phyloP scores from a whole-genome alignment of 139 green algal genomes.

The Picochlorum costavermella region DNA sequence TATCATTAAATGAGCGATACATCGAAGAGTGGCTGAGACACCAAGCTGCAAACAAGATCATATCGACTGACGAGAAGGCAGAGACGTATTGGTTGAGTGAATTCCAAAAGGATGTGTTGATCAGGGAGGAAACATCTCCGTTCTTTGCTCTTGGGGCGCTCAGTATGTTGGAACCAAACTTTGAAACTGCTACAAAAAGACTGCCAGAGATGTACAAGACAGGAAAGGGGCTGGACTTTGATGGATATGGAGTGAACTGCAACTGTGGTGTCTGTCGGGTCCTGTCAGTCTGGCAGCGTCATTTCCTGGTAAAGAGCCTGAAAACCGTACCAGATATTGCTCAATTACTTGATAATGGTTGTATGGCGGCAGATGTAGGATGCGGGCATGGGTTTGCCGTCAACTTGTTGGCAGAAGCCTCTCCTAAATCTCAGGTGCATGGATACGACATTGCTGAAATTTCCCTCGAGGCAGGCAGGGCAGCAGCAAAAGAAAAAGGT shows the following conservation, averaged over 20 bases:
- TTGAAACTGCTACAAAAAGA: conserved; percentile 1
- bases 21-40: conserved; percentile 22
- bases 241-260: conserved; percentile 5
- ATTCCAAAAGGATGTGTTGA: conserved; percentile 16
- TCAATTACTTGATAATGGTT: conserved; percentile 14
- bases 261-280: conserved; percentile 19
- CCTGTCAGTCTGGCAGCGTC: conserved; percentile 22
- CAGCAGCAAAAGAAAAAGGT: conserved; percentile 1
- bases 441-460: conserved; percentile 23
- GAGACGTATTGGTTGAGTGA: conserved; percentile 21
- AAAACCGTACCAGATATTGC: conserved; percentile 3
- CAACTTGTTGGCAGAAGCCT: conserved; percentile 10
- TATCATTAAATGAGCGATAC: conserved; percentile 14
- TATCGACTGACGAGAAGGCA: conserved; percentile 10
- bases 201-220: conserved; percentile 15
- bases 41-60: conserved; percentile 15
- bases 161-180: neutral
- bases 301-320: conserved; percentile 19
- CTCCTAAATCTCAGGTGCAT: conserved; percentile 11
- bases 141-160: conserved; percentile 12
- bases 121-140: conserved; percentile 21
- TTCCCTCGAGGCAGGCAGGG: conserved; percentile 1
- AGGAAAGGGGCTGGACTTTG: conserved; percentile 16
- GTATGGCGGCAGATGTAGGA: conserved; percentile 22
- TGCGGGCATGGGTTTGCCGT: conserved; percentile 18